These are phyloP conservation scores for Ceratobasidium papillatum DNA, from an alignment of 1,284 basidiomycete genomes.

Conservation along the genomic window DNA sequence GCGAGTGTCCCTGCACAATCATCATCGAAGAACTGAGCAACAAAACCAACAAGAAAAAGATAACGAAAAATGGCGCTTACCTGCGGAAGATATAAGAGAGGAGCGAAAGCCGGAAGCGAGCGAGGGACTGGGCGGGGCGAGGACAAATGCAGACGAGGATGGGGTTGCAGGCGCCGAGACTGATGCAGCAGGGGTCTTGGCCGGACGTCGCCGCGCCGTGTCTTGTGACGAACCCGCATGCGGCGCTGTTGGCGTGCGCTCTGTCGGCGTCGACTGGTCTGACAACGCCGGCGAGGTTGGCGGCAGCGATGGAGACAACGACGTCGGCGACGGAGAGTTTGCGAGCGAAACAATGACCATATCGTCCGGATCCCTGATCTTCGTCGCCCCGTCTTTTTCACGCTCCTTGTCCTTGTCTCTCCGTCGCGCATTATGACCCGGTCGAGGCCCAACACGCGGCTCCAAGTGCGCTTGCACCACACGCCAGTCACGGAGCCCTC, in stretches of 20 bases:
- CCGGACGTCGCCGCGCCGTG: neutral
- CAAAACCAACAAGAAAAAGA: neutral
- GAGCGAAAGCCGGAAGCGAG: slow-evolving; percentile 32
- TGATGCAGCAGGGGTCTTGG: neutral
- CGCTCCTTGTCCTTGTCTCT: slow-evolving; percentile 14
- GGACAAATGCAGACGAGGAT: neutral
- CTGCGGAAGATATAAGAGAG: slow-evolving; percentile 26
- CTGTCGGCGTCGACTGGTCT: neutral
- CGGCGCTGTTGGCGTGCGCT: neutral
- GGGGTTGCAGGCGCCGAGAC: neutral
- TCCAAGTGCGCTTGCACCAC: slow-evolving; percentile 36
- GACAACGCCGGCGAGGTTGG: neutral
- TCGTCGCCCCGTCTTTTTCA: slow-evolving; percentile 8
- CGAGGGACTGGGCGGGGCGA: slow-evolving; percentile 25
- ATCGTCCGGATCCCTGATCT: slow-evolving; percentile 36
- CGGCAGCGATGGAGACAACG: neutral
- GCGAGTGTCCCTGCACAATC: slow-evolving; percentile 27
- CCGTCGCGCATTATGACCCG: neutral
- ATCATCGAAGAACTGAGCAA: slow-evolving; percentile 15
- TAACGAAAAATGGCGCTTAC: slow-evolving; percentile 3
- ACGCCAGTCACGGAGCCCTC: slow-evolving; percentile 27
- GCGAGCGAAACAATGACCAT: slow-evolving; percentile 39
- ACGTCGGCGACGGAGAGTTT: neutral
- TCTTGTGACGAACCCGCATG: neutral
- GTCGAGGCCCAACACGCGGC: slow-evolving; percentile 5